phyloP scores from a whole-genome alignment of 2,329 filamentous ascomycete genomes.

The Helotiales sp. region DNA sequence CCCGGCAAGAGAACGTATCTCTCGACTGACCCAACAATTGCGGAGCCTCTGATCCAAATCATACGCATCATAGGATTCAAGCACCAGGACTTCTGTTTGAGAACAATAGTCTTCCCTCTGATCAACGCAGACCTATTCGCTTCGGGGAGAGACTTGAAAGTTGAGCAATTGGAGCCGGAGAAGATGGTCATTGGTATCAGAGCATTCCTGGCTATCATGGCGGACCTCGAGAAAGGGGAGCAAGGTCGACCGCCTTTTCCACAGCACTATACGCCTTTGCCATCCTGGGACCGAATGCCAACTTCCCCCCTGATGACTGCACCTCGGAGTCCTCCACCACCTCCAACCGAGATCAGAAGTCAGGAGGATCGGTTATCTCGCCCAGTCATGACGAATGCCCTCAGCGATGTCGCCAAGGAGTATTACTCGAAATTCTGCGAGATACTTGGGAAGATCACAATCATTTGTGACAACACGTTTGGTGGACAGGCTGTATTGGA shows the following conservation, averaged over 20 bases:
- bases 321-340: slow-evolving; percentile 34
- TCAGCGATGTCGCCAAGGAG: slow-evolving; percentile 79
- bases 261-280: slow-evolving; percentile 58
- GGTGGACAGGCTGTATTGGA: slow-evolving; percentile 94
- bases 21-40: slow-evolving; percentile 81
- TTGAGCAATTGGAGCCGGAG: slow-evolving; percentile 94
- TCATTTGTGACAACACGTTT: slow-evolving; percentile 96
- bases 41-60: slow-evolving; percentile 89
- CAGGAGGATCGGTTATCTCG: slow-evolving; percentile 70
- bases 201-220: slow-evolving; percentile 90
- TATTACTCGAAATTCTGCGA: slow-evolving; percentile 93
- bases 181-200: slow-evolving; percentile 97
- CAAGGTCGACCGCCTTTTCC: slow-evolving; percentile 83
- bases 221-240: slow-evolving; percentile 86
- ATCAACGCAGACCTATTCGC: slow-evolving; percentile 91
- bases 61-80: slow-evolving; percentile 94
- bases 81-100: slow-evolving; percentile 91
- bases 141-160: slow-evolving; percentile 62
- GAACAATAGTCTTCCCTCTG: slow-evolving; percentile 89
- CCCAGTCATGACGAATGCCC: slow-evolving; percentile 62
- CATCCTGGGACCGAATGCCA: slow-evolving; percentile 51
- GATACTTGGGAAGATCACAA: slow-evolving; percentile 92
- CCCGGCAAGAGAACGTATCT: slow-evolving; percentile 79
- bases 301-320: slow-evolving; percentile 56
- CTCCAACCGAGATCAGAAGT: slow-evolving; percentile 36